A percentile compares a stretch with the other conserved stretches of the same genome.
Evolutionary conservation across 371 early-diverging fungal genomes (phyloP).

Genomic region (Dichotomocladium elegans): DNA sequence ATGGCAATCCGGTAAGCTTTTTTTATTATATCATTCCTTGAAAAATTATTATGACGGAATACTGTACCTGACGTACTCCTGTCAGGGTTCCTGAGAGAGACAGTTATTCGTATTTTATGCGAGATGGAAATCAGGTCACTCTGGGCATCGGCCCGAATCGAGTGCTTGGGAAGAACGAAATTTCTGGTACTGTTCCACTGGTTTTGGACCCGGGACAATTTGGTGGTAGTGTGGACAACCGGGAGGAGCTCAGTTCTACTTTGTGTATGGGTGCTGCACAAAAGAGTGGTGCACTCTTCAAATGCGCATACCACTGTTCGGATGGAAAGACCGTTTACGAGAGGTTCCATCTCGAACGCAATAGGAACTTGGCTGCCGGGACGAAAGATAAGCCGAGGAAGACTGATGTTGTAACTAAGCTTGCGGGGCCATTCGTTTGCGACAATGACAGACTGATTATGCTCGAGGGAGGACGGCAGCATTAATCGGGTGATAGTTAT

Average conservation of each 20-base stretch:
- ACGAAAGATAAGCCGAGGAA: conserved; percentile 32
- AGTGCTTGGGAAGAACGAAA: conserved; percentile 11
- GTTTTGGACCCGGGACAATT: conserved; percentile 11
- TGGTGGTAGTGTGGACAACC: conserved; percentile 6
- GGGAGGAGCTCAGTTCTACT: conserved; percentile 14
- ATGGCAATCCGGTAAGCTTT: too few relatives aligned
- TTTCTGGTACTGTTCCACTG: conserved; percentile 25
- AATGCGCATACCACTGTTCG: conserved; percentile 25
- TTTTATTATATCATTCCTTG: too few relatives aligned
- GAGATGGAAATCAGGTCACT: conserved; percentile 33
- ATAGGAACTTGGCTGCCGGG: conserved; percentile 33
- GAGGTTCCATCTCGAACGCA: conserved; percentile 30
- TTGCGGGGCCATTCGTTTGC: conserved; percentile 41
- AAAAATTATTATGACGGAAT: too few relatives aligned
- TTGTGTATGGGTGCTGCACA: conserved; percentile 20
- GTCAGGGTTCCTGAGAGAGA: conserved; percentile 34
- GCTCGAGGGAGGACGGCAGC: conserved; percentile 30
- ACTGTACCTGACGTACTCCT: too few relatives aligned
- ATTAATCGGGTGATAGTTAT: conserved; percentile 26
- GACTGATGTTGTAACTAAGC: conserved; percentile 35
- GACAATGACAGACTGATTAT: conserved; percentile 29
- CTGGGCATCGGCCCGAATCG: conserved; percentile 21
- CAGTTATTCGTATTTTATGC: conserved; percentile 37
- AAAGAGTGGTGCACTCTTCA: conserved; percentile 32
- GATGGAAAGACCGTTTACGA: conserved; percentile 24